Conservation (phyloP, 495 filamentous ascomycete species). For the Lasiosphaeria hispida region DNA sequence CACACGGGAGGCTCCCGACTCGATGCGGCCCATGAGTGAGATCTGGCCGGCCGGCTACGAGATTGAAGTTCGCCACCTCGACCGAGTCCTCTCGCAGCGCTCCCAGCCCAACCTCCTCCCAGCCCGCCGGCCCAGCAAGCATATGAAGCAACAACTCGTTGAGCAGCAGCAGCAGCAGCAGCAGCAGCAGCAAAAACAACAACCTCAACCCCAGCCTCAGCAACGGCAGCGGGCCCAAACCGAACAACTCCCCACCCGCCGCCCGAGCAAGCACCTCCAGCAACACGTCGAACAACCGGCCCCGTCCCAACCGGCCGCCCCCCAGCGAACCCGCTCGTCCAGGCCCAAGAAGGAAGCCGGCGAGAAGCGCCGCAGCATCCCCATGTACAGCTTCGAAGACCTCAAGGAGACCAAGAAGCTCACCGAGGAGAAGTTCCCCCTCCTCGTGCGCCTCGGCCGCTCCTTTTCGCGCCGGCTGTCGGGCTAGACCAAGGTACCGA, state of each 20-base stretch:
- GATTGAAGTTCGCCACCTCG: slow-evolving; percentile 7
- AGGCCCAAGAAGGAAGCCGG: slow-evolving; percentile 4
- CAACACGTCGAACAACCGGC: not conserved
- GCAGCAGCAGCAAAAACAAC: not conserved
- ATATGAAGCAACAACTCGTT: slow-evolving; percentile 1
- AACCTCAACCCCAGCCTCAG: not conserved
- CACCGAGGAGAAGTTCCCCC: slow-evolving; percentile 13
- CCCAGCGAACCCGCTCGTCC: slow-evolving; percentile 1
- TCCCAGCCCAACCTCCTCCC: not conserved
- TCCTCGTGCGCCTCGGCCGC: slow-evolving; percentile 21
- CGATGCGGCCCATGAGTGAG: slow-evolving; percentile 3
- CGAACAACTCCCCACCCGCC: not conserved
- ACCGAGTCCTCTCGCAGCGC: not conserved
- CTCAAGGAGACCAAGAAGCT: slow-evolving; percentile 17
- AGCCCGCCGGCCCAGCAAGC: not conserved
- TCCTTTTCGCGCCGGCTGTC: slow-evolving; percentile 26
- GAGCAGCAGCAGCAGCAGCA: not conserved
- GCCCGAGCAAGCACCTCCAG: not conserved
- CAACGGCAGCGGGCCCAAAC: no score
- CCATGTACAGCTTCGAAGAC: slow-evolving; percentile 23
- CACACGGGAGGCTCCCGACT: not conserved
- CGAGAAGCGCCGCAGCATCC: slow-evolving; percentile 20
- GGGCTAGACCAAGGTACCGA: no score
- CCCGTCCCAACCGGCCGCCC: not conserved
- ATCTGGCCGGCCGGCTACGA: not conserved